Evolutionary conservation across 768 basidiomycete genomes (phyloP).

Genomic region (Inosperma sp.): DNA sequence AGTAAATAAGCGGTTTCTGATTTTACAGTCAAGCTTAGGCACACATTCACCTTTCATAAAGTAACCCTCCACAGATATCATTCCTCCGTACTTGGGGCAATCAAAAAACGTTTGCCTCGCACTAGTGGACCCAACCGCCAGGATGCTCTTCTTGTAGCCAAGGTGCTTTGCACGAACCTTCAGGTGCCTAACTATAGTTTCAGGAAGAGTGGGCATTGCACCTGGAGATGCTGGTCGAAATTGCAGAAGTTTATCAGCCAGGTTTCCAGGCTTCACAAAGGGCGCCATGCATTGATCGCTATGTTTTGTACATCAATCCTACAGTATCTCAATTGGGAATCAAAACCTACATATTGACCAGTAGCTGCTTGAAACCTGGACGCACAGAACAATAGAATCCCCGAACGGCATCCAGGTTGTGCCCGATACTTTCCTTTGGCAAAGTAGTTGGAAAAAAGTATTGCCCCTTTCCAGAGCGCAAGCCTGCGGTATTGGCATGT

Average conservation of each 20-base stretch:
- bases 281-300: constrained; percentile 57
- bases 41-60: constrained; percentile 54
- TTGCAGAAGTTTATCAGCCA: constrained; percentile 53
- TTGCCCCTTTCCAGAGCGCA: constrained; percentile 49
- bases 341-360: constrained; percentile 49
- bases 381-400: constrained; percentile 53
- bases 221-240: constrained; percentile 44
- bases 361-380: constrained; percentile 43
- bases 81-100: constrained; percentile 36
- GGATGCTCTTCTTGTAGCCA: constrained; percentile 47
- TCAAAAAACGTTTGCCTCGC: constrained; percentile 25
- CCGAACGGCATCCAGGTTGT: constrained; percentile 35
- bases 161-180: constrained; percentile 56
- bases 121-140: constrained; percentile 17
- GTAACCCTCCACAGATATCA: constrained; percentile 57
- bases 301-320: not conserved
- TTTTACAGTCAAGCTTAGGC: not conserved
- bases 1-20: not conserved
- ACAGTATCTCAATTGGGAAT: not conserved
- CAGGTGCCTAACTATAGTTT: constrained; percentile 46
- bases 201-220: constrained; percentile 42
- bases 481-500: constrained; percentile 41
- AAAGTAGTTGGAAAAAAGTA: constrained; percentile 51
- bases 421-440: constrained; percentile 27
- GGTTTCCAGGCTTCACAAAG: constrained; percentile 54